These are phyloP conservation scores for Aspergillus fijiensis DNA, from an alignment of 2,329 filamentous ascomycete genomes.

Conservation along the genomic window DNA sequence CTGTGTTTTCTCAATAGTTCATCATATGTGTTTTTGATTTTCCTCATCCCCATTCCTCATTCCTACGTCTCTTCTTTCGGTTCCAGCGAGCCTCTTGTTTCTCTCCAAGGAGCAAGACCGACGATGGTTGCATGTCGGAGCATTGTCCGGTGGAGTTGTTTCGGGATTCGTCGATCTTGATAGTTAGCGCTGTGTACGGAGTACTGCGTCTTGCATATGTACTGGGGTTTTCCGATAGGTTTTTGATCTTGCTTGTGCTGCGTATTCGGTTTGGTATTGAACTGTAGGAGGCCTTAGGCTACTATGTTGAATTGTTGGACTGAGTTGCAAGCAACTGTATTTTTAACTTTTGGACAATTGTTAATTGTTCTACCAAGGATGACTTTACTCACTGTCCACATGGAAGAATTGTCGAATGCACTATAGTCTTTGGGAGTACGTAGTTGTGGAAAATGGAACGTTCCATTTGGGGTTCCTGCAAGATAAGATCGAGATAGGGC, in stretches of 20 bases:
- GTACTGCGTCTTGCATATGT: slow-evolving; percentile 12
- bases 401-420: too few species aligned
- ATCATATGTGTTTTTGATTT: slow-evolving; percentile 2
- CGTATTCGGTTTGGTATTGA: background rate
- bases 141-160: slow-evolving; percentile 14
- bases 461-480: background rate
- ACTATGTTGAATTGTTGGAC: background rate
- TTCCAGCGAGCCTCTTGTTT: slow-evolving; percentile 11
- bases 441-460: too few species aligned
- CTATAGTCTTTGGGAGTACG: too few species aligned
- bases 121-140: slow-evolving; percentile 10
- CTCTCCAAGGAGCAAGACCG: slow-evolving; percentile 2
- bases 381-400: too few species aligned
- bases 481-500: background rate
- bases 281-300: background rate
- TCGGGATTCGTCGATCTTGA: slow-evolving; percentile 7
- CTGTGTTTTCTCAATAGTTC: background rate
- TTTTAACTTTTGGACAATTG: too few species aligned
- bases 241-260: background rate
- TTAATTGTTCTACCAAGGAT: too few species aligned
- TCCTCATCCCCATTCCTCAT: slow-evolving; percentile 9
- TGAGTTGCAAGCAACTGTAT: background rate
- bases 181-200: slow-evolving; percentile 11
- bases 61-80: slow-evolving; percentile 1
- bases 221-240: background rate